Evolutionary conservation across 805 yeast genomes (phyloP).

Genomic region (Metschnikowia reukaufii): DNA sequence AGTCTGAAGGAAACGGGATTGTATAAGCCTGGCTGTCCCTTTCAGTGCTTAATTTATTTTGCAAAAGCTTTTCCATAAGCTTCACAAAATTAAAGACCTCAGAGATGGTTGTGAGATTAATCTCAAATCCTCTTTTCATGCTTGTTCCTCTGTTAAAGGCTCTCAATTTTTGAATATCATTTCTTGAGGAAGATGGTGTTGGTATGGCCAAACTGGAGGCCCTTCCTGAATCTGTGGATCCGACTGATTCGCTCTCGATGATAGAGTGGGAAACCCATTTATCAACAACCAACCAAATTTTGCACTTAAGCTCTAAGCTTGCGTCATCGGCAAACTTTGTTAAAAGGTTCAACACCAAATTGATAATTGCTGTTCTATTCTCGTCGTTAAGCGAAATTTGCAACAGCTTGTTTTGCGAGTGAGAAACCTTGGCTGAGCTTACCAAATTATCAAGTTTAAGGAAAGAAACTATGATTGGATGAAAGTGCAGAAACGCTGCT

Average conservation of each 20-base stretch:
- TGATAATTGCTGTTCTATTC: slow-evolving; percentile 36
- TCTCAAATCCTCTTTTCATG: slow-evolving; percentile 24
- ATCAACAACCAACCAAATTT: slow-evolving; percentile 71
- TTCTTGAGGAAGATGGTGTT: slow-evolving; percentile 3
- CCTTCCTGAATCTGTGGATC: slow-evolving; percentile 20
- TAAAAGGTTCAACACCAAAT: slow-evolving; percentile 51
- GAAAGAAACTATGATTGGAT: slow-evolving; percentile 34
- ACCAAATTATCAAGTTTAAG: slow-evolving; percentile 43
- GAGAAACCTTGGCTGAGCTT: slow-evolving; percentile 14
- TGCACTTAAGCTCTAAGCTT: slow-evolving; percentile 35
- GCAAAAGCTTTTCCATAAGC: slow-evolving; percentile 48
- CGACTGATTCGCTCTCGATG: slow-evolving; percentile 13
- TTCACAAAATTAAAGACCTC: slow-evolving; percentile 65
- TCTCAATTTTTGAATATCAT: slow-evolving; percentile 13
- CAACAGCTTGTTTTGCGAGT: slow-evolving; percentile 18
- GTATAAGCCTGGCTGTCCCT: slow-evolving; percentile 17
- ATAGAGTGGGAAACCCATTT: slow-evolving; percentile 57
- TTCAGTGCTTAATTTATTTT: slow-evolving; percentile 21
- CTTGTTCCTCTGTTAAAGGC: slow-evolving; percentile 6
- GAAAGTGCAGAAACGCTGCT: slow-evolving; percentile 32
- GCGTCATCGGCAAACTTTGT: slow-evolving; percentile 47
- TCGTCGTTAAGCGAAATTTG: slow-evolving; percentile 32
- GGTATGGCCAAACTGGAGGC: slow-evolving; percentile 18
- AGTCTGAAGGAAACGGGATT: slow-evolving; percentile 57
- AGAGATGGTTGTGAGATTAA: slow-evolving; percentile 49